phyloP scores from a whole-genome alignment of 2,329 filamentous ascomycete species.

The Acephala macrosclerotiorum region DNA sequence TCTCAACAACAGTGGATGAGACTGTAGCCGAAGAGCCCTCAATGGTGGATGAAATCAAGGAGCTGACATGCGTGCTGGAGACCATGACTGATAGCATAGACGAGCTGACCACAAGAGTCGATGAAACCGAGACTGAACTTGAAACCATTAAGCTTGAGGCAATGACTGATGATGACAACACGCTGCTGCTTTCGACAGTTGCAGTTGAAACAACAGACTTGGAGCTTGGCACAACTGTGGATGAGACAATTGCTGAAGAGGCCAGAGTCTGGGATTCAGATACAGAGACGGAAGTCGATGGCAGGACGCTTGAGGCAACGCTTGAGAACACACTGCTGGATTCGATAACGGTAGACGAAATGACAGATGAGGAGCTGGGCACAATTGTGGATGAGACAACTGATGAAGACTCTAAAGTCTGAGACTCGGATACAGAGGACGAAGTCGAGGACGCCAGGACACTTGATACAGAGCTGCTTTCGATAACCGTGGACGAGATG shows the following conservation, averaged over 20 bases:
- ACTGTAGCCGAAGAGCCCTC: not conserved
- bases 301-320: not conserved
- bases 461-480: not conserved
- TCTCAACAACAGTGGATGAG: not conserved
- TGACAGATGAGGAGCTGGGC: not conserved
- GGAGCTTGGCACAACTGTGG: no score
- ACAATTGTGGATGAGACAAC: slow-evolving; percentile 4
- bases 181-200: no score
- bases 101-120: not conserved
- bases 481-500: not conserved
- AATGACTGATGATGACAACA: not conserved
- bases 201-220: no score
- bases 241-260: not conserved
- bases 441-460: not conserved
- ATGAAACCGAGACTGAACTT: not conserved
- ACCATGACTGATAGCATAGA: not conserved
- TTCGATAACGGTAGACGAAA: not conserved
- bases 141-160: not conserved
- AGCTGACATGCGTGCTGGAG: not conserved
- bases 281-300: not conserved
- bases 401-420: not conserved
- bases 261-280: not conserved
- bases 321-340: not conserved
- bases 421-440: not conserved
- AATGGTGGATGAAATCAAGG: not conserved